These are phyloP conservation scores for Ambrosia hybrid DNA, from an alignment of 140 eudicot species.

Conservation along the genomic window DNA sequence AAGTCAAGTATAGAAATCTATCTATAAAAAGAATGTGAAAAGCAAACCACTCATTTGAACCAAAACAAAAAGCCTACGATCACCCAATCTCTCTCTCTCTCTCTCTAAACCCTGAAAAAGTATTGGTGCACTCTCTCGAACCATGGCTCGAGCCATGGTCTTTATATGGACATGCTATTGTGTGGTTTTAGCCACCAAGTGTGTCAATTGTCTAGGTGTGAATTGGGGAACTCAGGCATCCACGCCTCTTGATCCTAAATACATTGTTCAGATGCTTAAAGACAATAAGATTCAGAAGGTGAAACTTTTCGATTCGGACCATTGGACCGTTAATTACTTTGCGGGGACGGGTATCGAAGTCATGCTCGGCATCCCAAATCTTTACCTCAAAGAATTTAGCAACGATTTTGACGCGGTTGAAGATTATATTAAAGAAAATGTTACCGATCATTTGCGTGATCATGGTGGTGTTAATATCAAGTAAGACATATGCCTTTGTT, in stretches of 20 bases:
- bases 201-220: constrained; percentile 44
- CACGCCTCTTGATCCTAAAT: constrained; percentile 47
- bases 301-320: constrained; percentile 62
- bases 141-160: constrained; percentile 61
- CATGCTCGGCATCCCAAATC: constrained; percentile 53
- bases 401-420: constrained; percentile 36
- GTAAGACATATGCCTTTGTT: constrained; percentile 20
- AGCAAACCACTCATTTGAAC: constrained; percentile 13
- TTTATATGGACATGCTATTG: constrained; percentile 26
- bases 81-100: neutral
- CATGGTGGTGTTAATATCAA: constrained; percentile 56
- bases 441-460: constrained; percentile 39
- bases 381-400: constrained; percentile 29
- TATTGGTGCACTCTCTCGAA: constrained; percentile 19
- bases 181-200: constrained; percentile 20
- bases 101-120: neutral
- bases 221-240: constrained; percentile 77
- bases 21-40: constrained; percentile 4
- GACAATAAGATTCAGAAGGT: constrained; percentile 60
- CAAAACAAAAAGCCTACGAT: neutral
- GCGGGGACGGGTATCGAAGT: constrained; percentile 57
- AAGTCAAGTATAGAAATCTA: neutral
- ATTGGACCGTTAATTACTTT: constrained; percentile 49
- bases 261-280: constrained; percentile 52
- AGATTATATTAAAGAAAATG: constrained; percentile 51